Conservation (phyloP, 2,329 filamentous ascomycete species). For the Fusarium udum region DNA sequence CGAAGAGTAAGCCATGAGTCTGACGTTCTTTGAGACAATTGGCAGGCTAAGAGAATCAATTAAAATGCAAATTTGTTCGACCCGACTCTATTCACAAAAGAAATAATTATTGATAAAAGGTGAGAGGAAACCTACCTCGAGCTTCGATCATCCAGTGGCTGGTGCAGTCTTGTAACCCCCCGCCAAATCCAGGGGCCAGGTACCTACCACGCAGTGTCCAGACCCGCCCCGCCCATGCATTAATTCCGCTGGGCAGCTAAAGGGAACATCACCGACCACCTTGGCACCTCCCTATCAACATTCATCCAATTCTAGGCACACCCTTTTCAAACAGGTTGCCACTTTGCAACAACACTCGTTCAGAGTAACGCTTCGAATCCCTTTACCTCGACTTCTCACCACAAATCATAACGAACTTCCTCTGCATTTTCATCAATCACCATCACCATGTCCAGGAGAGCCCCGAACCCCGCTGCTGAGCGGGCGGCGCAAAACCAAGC, state of each 20-base stretch:
- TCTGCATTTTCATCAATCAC: neutral
- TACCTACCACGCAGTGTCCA: constrained; percentile 21
- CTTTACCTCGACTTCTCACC: neutral
- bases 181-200: constrained; percentile 27
- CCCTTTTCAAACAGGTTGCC: constrained; percentile 38
- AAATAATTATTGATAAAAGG: neutral
- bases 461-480: constrained; percentile 81
- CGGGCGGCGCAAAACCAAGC: constrained; percentile 91
- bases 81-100: neutral
- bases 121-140: neutral
- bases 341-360: constrained; percentile 31
- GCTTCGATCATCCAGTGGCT: constrained; percentile 12
- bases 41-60: neutral
- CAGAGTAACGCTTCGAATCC: neutral
- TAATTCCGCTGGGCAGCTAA: constrained; percentile 38
- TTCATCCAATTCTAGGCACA: constrained; percentile 28
- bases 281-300: constrained; percentile 44
- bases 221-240: constrained; percentile 17
- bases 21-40: neutral
- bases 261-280: constrained; percentile 36
- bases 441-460: constrained; percentile 77
- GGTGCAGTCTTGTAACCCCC: neutral
- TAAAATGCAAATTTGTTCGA: neutral
- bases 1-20: neutral
- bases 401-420: neutral